These are phyloP conservation scores for Xerocomus tenax DNA, from an alignment of 1,284 basidiomycete genomes.

Conservation along the genomic window DNA sequence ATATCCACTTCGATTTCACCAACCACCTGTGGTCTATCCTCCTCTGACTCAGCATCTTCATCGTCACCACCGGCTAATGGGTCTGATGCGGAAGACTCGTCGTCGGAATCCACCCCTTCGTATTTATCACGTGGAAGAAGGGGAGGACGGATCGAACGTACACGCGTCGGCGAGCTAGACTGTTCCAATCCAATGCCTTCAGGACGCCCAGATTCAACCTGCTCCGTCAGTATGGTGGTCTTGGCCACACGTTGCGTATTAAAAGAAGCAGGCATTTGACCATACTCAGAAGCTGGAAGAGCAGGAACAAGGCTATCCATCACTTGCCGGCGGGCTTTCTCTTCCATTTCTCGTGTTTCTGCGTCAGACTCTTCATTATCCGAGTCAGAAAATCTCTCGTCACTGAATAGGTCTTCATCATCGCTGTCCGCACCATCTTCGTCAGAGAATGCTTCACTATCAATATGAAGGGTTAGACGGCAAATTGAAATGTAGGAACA, in stretches of 20 bases:
- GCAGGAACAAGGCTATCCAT: constrained; percentile 67
- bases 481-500: constrained; percentile 1
- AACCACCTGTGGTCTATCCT: constrained; percentile 68
- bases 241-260: constrained; percentile 61
- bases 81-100: constrained; percentile 49
- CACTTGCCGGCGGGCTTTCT: constrained; percentile 43
- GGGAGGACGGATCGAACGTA: constrained; percentile 51
- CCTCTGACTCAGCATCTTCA: constrained; percentile 58
- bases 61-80: constrained; percentile 38
- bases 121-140: constrained; percentile 70
- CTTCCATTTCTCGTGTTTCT: constrained; percentile 27
- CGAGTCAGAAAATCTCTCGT: constrained; percentile 36
- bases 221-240: constrained; percentile 42
- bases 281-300: constrained; percentile 66
- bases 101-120: constrained; percentile 80
- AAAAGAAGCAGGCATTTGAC: constrained; percentile 68
- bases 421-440: constrained; percentile 41
- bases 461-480: constrained; percentile 6
- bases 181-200: constrained; percentile 8
- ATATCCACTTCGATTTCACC: constrained; percentile 82
- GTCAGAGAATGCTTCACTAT: constrained; percentile 54
- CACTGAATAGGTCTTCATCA: constrained; percentile 35
- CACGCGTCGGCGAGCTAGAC: constrained; percentile 9
- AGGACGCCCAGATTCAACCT: constrained; percentile 25
- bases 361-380: constrained; percentile 34